Base-by-base conservation (phyloP, 768 basidiomycete genomes). In the Vararia minispora region DNA sequence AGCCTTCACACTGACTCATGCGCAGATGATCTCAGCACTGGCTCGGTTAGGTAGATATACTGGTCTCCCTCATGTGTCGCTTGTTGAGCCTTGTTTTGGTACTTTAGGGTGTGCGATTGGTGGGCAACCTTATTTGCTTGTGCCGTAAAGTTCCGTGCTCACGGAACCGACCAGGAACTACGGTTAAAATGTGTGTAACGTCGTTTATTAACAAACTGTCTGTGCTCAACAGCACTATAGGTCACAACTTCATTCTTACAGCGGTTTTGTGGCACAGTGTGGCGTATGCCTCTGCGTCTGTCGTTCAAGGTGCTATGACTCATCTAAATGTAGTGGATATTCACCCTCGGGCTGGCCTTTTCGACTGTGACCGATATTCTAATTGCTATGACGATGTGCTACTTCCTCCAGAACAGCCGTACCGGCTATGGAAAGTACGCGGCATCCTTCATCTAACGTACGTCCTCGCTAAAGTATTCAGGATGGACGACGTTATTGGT, bases 391-490 rank as follows among this genome's bases (percentile, higher is more conserved):
- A 33, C 43, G 18, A 37, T 50, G 34, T 48, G 46, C 20, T 50
- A 29, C 37, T 50, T 44, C 33, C 28, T 50, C 5, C 48, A 50
- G 22, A 41, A 31, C 27, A 50, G 34, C 17, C 42, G 48, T 3
- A 43, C 43, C 6, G 48, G 48, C 8, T 44, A 46, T 28, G 42
- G 46, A 28, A 45, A 33, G 48, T 48, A 16, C 29, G 46, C n/a
- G 10, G 5, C 7, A 18, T 14, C n/a, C 8, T 25, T 26, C 35
- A 8, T 18, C 16, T 12, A 4, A 11, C 12, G 6, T 14, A 8
- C 20, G 8, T 5, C 17, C n/a, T 20, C 11, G 14, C 4, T 5
- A 10, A 29, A 22, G 22, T 8, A 18, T 20, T 8, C 16, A 50
- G 46, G 10, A 48, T 48, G 46, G 48, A 50, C 18, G 34, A 48